Evolutionary conservation across 202 grass and related monocot genomes (phyloP).

Genomic region (Carex arenaria): DNA sequence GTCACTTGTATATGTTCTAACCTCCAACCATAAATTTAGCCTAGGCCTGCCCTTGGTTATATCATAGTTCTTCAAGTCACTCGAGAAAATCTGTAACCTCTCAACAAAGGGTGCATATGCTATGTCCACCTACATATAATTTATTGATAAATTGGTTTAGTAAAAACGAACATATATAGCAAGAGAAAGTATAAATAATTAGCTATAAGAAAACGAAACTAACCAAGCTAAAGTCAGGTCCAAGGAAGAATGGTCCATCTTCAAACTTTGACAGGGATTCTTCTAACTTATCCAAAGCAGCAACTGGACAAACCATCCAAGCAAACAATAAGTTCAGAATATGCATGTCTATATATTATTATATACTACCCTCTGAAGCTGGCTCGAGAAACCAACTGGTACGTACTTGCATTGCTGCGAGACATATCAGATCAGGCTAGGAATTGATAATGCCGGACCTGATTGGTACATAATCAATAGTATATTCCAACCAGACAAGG

Average conservation of each 20-base stretch:
- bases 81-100: slow-evolving; percentile 52
- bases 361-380: not conserved
- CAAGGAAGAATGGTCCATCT: slow-evolving; percentile 74
- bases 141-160: not conserved
- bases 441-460: not conserved
- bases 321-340: slow-evolving; percentile 10
- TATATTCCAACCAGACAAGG: not conserved
- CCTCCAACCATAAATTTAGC: slow-evolving; percentile 62
- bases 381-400: not conserved
- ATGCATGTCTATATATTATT: not conserved
- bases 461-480: not conserved
- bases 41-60: slow-evolving; percentile 60
- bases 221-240: slow-evolving; percentile 63
- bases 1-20: not conserved
- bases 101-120: slow-evolving; percentile 79
- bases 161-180: not conserved
- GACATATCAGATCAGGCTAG: not conserved
- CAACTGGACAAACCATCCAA: slow-evolving; percentile 26
- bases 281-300: slow-evolving; percentile 82
- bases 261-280: slow-evolving; percentile 52
- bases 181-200: not conserved
- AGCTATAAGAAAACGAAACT: not conserved
- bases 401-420: not conserved
- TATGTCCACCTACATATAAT: slow-evolving; percentile 57
- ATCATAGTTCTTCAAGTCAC: slow-evolving; percentile 62